Evolutionary conservation across 129 eudicot genomes (phyloP).

Genomic region (Mikania micrantha): DNA sequence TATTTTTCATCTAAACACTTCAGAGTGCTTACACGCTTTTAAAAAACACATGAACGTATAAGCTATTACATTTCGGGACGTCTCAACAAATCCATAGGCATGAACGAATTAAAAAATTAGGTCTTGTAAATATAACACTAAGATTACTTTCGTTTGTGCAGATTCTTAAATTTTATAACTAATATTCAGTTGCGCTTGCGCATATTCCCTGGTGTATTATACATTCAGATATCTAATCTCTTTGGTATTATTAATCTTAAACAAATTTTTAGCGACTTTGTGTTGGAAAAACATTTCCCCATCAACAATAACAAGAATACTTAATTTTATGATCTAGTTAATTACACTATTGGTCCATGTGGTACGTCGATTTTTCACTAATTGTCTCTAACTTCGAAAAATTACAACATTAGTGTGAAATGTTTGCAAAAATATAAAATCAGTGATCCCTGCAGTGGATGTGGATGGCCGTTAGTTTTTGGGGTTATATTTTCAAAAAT

Average conservation of each 20-base stretch:
- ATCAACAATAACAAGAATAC: too few species aligned
- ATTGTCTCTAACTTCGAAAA: too few species aligned
- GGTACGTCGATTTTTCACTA: too few species aligned
- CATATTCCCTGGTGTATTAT: neutral
- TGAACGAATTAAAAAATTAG: neutral
- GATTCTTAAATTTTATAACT: neutral
- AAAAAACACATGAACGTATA: neutral
- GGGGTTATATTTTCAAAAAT: too few species aligned
- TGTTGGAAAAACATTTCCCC: neutral
- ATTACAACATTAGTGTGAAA: too few species aligned
- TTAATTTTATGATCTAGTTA: too few species aligned
- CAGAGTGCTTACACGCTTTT: neutral
- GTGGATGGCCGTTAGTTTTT: too few species aligned
- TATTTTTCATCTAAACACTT: neutral
- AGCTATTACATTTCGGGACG: neutral
- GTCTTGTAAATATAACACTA: neutral
- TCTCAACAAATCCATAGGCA: neutral
- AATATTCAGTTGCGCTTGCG: neutral
- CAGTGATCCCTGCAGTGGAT: too few species aligned
- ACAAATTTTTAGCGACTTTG: neutral
- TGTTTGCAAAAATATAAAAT: too few species aligned
- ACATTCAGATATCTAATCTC: neutral
- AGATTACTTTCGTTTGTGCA: neutral
- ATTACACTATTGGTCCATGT: too few species aligned
- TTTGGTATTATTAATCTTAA: neutral